Evolutionary conservation across 1,139 yeast genomes (phyloP).

Genomic region (Taphrina betulina): DNA sequence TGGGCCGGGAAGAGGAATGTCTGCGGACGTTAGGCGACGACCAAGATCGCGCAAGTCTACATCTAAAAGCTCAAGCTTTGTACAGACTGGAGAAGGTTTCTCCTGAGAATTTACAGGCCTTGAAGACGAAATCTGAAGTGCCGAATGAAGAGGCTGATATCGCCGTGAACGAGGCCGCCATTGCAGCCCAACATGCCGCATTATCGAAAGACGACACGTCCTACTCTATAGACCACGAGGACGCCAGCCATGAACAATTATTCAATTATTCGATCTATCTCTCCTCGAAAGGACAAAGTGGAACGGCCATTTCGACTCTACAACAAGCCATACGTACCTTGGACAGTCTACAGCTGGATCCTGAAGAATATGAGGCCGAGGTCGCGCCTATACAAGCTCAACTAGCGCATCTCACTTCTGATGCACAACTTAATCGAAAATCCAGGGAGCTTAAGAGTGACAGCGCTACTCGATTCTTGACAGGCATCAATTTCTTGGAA

Average conservation of each 20-base stretch:
- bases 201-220: background rate
- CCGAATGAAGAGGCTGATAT: conserved; percentile 22
- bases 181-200: conserved; percentile 11
- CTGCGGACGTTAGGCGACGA: conserved; percentile 2
- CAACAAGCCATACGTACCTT: conserved; percentile 3
- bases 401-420: conserved; percentile 19
- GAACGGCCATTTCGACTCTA: background rate
- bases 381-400: conserved; percentile 23
- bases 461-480: conserved; percentile 14
- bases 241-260: conserved; percentile 8
- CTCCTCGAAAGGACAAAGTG: background rate
- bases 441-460: conserved; percentile 6
- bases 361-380: conserved; percentile 18
- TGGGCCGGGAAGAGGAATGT: conserved; percentile 22
- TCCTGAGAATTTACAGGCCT: background rate
- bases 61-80: conserved; percentile 20
- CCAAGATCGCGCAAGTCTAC: conserved; percentile 6
- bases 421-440: background rate
- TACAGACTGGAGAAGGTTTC: conserved; percentile 15
- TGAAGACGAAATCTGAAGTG: background rate
- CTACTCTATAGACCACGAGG: background rate
- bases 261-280: conserved; percentile 15
- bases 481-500: conserved; percentile 10
- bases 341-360: conserved; percentile 2
- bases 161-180: conserved; percentile 15